phyloP scores from a whole-genome alignment of 768 basidiomycete genomes.

The Boletus tomentosulus region DNA sequence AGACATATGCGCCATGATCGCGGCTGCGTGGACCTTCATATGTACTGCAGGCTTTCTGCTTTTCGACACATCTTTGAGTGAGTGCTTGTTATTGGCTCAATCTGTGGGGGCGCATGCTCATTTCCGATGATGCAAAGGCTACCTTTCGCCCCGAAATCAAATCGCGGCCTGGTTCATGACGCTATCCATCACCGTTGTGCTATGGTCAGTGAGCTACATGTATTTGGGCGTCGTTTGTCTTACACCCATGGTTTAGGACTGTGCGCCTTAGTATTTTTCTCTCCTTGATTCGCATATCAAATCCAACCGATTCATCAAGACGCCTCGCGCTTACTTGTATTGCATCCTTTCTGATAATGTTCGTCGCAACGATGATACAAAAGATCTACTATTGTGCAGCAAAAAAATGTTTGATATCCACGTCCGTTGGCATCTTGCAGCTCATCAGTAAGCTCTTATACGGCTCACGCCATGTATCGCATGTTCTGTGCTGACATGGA shows the following conservation, averaged over 20 bases:
- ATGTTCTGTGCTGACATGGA: neutral
- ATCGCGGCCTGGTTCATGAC: neutral
- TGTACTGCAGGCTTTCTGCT: neutral
- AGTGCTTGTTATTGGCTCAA: neutral
- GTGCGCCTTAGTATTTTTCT: slow-evolving; percentile 8
- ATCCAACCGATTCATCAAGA: neutral
- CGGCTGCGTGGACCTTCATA: neutral
- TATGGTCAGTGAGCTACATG: slow-evolving; percentile 2
- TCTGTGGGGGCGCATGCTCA: neutral
- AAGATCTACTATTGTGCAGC: slow-evolving; percentile 1
- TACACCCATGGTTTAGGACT: neutral
- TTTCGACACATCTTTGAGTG: neutral
- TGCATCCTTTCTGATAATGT: neutral
- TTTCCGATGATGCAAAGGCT: neutral
- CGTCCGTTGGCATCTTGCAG: neutral
- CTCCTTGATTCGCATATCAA: slow-evolving; percentile 10
- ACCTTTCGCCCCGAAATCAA: neutral
- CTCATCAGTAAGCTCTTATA: slow-evolving; percentile 2
- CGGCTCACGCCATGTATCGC: neutral
- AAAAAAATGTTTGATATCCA: neutral
- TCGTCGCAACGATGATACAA: neutral
- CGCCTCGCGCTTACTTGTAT: neutral
- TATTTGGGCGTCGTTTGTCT: neutral
- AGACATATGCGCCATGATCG: slow-evolving; percentile 5
- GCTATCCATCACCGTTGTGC: neutral